phyloP scores from a whole-genome alignment of 768 basidiomycete species.

The Chalciporus chontae region DNA sequence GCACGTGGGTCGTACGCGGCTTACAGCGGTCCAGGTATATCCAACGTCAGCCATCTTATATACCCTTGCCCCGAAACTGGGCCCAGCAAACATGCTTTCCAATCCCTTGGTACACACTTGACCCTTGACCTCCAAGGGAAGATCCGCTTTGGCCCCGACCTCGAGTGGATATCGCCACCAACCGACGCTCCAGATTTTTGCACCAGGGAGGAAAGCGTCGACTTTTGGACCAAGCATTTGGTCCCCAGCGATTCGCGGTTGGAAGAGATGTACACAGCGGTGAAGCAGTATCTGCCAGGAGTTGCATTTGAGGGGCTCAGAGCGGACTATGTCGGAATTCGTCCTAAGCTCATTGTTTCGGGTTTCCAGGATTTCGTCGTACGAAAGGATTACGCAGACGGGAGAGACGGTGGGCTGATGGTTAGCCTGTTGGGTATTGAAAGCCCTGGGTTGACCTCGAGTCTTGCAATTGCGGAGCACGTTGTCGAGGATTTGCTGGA shows the following conservation, averaged over 20 bases:
- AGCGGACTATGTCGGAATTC: conserved; percentile 81
- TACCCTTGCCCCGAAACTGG: conserved; percentile 85
- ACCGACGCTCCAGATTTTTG: conserved; percentile 25
- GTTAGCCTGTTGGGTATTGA: conserved; percentile 88
- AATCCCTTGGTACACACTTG: conserved; percentile 89
- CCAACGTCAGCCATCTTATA: conserved; percentile 68
- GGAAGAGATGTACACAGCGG: conserved; percentile 63
- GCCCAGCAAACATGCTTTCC: conserved; percentile 59
- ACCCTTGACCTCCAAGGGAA: conserved; percentile 83
- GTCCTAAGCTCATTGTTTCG: conserved; percentile 83
- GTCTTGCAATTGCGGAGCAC: conserved; percentile 81
- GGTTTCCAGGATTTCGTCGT: conserved; percentile 87
- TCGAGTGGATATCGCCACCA: conserved; percentile 77
- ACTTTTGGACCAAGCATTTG: conserved; percentile 76
- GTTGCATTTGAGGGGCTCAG: conserved; percentile 58
- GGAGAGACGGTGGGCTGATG: conserved; percentile 43
- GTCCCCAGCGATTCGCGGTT: conserved; percentile 59
- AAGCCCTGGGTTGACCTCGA: conserved; percentile 86
- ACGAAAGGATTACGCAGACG: conserved; percentile 57
- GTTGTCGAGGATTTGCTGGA: conserved; percentile 58
- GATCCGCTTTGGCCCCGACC: conserved; percentile 88
- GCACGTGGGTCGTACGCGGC: conserved; percentile 85
- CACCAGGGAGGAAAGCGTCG: conserved; percentile 43
- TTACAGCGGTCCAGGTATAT: conserved; percentile 77
- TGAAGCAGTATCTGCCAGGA: conserved; percentile 70